Conservation (phyloP, 495 filamentous ascomycete genomes). For the Aspergillus affinis region DNA sequence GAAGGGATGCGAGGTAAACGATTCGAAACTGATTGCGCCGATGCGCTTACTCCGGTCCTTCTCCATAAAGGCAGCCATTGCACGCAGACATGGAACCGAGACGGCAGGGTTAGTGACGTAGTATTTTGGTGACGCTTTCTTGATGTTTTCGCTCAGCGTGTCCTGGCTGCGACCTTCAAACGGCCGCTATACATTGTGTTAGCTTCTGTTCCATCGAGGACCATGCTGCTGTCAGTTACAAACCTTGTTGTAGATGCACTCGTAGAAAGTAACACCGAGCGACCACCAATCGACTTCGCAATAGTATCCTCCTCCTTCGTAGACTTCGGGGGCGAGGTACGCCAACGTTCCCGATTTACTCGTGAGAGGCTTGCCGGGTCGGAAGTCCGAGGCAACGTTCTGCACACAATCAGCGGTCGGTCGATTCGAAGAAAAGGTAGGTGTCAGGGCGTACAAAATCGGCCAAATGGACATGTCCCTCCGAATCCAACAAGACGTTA, state of each 20-base stretch:
- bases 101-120: slow-evolving; percentile 88
- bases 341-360: slow-evolving; percentile 97
- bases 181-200: slow-evolving; percentile 61
- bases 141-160: slow-evolving; percentile 74
- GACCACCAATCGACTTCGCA: slow-evolving; percentile 98
- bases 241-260: slow-evolving; percentile 99
- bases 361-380: slow-evolving; percentile 75
- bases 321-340: slow-evolving; percentile 95
- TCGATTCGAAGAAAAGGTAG: background rate
- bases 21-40: slow-evolving; percentile 73
- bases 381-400: slow-evolving; percentile 96
- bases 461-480: slow-evolving; percentile 95
- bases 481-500: slow-evolving; percentile 89
- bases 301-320: slow-evolving; percentile 81
- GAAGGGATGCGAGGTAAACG: slow-evolving; percentile 84
- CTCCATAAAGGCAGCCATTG: slow-evolving; percentile 78
- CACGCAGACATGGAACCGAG: slow-evolving; percentile 79
- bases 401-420: slow-evolving; percentile 34
- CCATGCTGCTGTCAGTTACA: slow-evolving; percentile 16
- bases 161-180: slow-evolving; percentile 88
- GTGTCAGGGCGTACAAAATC: slow-evolving; percentile 75
- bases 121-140: slow-evolving; percentile 79
- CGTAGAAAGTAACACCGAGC: slow-evolving; percentile 92
- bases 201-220: slow-evolving; percentile 18
- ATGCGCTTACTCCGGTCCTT: slow-evolving; percentile 77